Conservation (phyloP, 1,284 basidiomycete genomes). For the Rhodotorula glutinis region DNA sequence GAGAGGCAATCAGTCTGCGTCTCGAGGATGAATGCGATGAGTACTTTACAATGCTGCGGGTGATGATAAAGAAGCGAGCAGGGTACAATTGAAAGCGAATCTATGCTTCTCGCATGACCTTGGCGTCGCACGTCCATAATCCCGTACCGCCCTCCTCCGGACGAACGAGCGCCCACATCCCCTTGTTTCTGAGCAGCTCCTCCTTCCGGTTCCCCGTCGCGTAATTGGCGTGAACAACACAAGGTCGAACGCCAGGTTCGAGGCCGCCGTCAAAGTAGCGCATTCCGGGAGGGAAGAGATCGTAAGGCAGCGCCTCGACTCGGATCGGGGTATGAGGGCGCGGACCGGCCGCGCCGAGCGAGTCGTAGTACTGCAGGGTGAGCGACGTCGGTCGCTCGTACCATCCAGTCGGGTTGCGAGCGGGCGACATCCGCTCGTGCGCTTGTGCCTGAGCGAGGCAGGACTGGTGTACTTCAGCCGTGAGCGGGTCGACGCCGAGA, state of each 20-base stretch:
- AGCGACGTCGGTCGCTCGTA: conserved; percentile 5
- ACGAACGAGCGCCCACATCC: conserved; percentile 35
- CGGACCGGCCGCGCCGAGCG: background rate
- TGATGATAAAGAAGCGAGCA: too few species aligned
- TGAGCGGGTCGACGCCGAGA: conserved; percentile 9
- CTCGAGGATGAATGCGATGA: too few species aligned
- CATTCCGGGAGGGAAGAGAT: conserved; percentile 40
- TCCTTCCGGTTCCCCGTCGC: conserved; percentile 35
- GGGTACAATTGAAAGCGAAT: background rate
- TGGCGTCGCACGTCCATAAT: conserved; percentile 29
- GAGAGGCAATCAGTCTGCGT: too few species aligned
- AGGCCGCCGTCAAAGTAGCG: conserved; percentile 36
- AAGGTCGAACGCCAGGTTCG: conserved; percentile 25
- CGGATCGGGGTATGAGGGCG: conserved; percentile 11
- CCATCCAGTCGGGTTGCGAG: background rate
- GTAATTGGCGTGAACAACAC: conserved; percentile 42
- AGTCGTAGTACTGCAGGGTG: conserved; percentile 1
- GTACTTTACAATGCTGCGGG: too few species aligned
- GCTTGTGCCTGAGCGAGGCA: conserved; percentile 30
- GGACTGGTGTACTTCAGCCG: background rate
- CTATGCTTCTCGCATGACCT: conserved; percentile 29
- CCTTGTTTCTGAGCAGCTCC: conserved; percentile 23
- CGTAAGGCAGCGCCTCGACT: conserved; percentile 33
- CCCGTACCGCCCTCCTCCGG: conserved; percentile 7
- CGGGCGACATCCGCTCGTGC: conserved; percentile 5